Base-by-base conservation (phyloP, 2,329 filamentous ascomycete genomes). In the Hymenoscyphus fructigenus region DNA sequence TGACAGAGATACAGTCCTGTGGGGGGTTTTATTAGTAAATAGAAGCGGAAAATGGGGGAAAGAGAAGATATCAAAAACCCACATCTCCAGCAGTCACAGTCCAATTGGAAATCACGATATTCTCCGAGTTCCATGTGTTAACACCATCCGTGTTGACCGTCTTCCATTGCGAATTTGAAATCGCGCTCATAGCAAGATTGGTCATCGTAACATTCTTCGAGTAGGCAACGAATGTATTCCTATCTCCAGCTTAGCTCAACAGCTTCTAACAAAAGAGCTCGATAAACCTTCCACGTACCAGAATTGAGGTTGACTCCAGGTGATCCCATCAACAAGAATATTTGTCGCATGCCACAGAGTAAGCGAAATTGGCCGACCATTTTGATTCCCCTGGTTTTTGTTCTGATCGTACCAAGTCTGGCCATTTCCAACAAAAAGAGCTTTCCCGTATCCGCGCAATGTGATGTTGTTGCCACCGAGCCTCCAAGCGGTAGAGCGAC, bases 81-180 rank as follows among this genome's bases (percentile, higher is more conserved):
- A 67, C 66, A 47, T 67, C 66, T 15, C 82, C 83, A 57, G 83
- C 81, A 58, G 85, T 81, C 26, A 85, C 79, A 71, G 80, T 81
- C 2, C 79, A 78, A 28, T 82, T 80, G 65, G 81, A 81, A 17
- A 85, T 81, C 0, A 75, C 80, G 6, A 88, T 73, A 0, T 81
- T 81, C 60, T 85, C 80, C 34, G 85, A 81, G 63, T 86, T 86
- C 62, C 84, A 77, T 0, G 84, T 84, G 75, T 88, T 85, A 71
- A 86, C 86, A 53, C 86, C 86, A 68, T 88, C 85, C 0, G 84
- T 87, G 72, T 88, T 88, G 71, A 87, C 86, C 3, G 85, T 84
- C 1, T 82, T 77, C 6, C 76, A 72, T 32, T 78, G 78, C 3
- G 76, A 76, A 20, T 80, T 81, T 57, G 79, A 80, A 5, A 61